Evolutionary conservation across 257 asterid species (phyloP).

Genomic region (Ophiorrhiza pumila): DNA sequence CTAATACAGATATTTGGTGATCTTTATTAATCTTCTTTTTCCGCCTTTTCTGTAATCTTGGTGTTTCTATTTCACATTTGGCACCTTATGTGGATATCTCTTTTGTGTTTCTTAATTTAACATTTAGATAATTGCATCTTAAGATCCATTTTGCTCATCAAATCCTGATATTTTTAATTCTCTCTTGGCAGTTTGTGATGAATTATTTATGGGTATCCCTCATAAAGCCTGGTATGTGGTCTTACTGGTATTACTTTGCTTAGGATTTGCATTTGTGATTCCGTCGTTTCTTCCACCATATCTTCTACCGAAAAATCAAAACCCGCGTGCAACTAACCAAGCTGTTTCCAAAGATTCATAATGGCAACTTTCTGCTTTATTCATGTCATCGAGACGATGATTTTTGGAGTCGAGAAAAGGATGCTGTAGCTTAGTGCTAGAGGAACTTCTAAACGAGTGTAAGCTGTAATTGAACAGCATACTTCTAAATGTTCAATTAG

Average conservation of each 20-base stretch:
- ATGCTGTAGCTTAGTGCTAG: neutral
- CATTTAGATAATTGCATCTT: neutral
- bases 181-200: slow-evolving; percentile 75
- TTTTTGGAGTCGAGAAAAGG: neutral
- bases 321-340: slow-evolving; percentile 18
- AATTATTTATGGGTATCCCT: slow-evolving; percentile 75
- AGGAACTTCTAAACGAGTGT: neutral
- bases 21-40: neutral
- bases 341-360: slow-evolving; percentile 51
- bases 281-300: slow-evolving; percentile 62
- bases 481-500: neutral
- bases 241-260: slow-evolving; percentile 48
- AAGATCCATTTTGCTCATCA: neutral
- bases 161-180: neutral
- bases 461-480: neutral
- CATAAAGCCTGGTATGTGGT: slow-evolving; percentile 73
- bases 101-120: neutral
- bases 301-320: slow-evolving; percentile 56
- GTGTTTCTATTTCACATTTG: neutral
- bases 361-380: neutral
- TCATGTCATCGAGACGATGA: neutral
- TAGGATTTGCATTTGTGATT: slow-evolving; percentile 51
- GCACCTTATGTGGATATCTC: neutral
- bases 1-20: neutral
- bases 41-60: neutral